These are phyloP conservation scores for Cladosporium sp. DNA, from an alignment of 2,329 filamentous ascomycete species.

Conservation along the genomic window DNA sequence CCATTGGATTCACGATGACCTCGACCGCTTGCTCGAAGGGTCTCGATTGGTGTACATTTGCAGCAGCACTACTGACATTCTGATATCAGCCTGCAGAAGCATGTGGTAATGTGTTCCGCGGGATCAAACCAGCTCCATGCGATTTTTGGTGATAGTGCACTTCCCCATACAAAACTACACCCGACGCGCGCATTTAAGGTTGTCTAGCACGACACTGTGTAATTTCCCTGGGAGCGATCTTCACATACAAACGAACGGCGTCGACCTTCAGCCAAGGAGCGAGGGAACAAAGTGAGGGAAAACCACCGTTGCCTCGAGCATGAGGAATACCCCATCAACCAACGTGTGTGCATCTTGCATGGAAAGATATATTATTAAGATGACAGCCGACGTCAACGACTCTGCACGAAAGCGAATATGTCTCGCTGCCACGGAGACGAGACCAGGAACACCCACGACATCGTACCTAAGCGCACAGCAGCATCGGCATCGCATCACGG, in stretches of 20 bases:
- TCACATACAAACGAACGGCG: background rate
- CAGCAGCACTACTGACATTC: background rate
- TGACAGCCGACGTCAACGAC: background rate
- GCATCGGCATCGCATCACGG: constrained; percentile 3
- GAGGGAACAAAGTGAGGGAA: too few relatives aligned
- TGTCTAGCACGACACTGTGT: background rate
- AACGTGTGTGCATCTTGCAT: background rate
- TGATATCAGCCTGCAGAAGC: too few relatives aligned
- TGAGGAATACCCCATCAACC: background rate
- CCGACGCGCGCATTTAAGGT: too few relatives aligned
- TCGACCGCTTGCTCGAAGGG: background rate
- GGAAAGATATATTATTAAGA: background rate
- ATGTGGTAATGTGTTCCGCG: background rate
- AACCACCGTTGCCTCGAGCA: background rate
- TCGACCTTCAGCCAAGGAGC: background rate
- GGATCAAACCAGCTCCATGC: background rate
- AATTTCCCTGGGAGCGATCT: background rate
- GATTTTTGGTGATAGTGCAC: background rate
- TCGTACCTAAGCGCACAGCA: background rate
- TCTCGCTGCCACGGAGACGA: background rate
- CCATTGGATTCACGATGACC: background rate
- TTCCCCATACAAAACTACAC: too few relatives aligned
- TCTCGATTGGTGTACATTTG: background rate
- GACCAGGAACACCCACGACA: background rate
- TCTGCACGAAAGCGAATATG: background rate